A percentile compares a stretch with the other conserved stretches of the same genome.
phyloP scores from a whole-genome alignment of 257 asterid genomes.

The Jasminum sambac region DNA sequence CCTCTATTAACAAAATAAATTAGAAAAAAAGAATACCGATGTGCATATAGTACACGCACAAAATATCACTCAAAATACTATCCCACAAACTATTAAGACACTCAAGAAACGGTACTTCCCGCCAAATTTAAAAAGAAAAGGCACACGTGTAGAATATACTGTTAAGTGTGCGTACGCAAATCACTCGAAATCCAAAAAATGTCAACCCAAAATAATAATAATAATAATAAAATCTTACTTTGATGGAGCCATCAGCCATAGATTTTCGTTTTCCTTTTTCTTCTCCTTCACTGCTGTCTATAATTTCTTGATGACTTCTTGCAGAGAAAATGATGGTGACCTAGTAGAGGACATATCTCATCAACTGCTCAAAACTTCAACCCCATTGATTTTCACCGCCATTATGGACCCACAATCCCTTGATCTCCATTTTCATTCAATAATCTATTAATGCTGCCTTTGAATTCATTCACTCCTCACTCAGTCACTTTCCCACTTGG shows the following conservation, averaged over 20 bases:
- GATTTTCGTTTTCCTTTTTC: too few relatives aligned
- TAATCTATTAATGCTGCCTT: constrained; percentile 44
- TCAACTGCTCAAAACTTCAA: constrained; percentile 34
- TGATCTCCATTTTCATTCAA: constrained; percentile 30
- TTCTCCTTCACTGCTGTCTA: constrained; percentile 5
- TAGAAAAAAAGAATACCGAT: constrained; percentile 34
- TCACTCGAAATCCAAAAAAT: constrained; percentile 44
- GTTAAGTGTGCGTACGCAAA: constrained; percentile 43
- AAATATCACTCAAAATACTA: constrained; percentile 23
- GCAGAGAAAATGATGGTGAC: constrained; percentile 34
- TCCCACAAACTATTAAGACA: constrained; percentile 63
- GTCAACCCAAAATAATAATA: constrained; percentile 2
- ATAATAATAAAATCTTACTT: not conserved
- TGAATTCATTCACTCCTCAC: constrained; percentile 55
- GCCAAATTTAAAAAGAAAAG: constrained; percentile 73
- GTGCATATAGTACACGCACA: constrained; percentile 47
- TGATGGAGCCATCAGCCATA: constrained; percentile 25
- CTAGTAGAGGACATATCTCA: constrained; percentile 30
- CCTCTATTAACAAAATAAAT: constrained; percentile 5
- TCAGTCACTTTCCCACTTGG: constrained; percentile 23
- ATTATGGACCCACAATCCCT: constrained; percentile 45
- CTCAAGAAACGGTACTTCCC: constrained; percentile 36
- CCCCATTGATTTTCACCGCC: constrained; percentile 32
- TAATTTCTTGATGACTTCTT: not conserved
- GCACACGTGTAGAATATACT: constrained; percentile 51